Percentiles rank a stretch among this genome's conserved stretches.
Evolutionary conservation across 805 yeast genomes (phyloP).

Genomic region (Cyberlindnera petersonii): DNA sequence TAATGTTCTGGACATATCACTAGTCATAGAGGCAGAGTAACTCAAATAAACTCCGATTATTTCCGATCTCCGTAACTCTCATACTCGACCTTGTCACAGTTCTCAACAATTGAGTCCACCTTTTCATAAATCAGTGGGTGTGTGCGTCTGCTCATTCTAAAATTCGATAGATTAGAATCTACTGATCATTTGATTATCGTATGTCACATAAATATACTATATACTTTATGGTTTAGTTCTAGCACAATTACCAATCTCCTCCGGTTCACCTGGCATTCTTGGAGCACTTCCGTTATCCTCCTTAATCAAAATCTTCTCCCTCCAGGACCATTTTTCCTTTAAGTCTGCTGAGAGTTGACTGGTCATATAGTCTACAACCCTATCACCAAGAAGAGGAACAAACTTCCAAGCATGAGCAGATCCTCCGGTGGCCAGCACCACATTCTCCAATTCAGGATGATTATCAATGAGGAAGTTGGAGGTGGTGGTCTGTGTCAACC

Average conservation of each 20-base stretch:
- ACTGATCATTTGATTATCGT: too few relatives aligned
- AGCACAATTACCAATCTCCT: conserved; percentile 5
- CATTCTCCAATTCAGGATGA: conserved; percentile 26
- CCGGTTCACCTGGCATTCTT: conserved; percentile 13
- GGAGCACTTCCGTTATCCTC: conserved; percentile 13
- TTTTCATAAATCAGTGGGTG: too few relatives aligned
- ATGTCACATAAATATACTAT: too few relatives aligned
- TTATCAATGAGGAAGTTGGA: conserved; percentile 29
- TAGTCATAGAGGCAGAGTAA: too few relatives aligned
- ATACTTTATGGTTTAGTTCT: conserved; percentile 2
- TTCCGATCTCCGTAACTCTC: too few relatives aligned
- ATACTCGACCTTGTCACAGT: too few relatives aligned
- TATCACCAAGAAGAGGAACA: conserved; percentile 29
- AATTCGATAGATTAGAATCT: too few relatives aligned
- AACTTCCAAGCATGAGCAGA: conserved; percentile 33
- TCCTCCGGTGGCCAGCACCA: conserved; percentile 33
- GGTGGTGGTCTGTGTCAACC: conserved; percentile 32
- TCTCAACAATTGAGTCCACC: too few relatives aligned
- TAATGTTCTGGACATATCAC: too few relatives aligned
- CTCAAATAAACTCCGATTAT: too few relatives aligned
- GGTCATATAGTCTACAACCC: conserved; percentile 15
- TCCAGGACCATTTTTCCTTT: conserved; percentile 13
- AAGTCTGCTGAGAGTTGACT: conserved; percentile 10
- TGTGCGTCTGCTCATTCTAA: too few relatives aligned
- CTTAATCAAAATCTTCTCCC: conserved; percentile 6